phyloP scores from a whole-genome alignment of 352 stramenopile species.

The Phytophthora pseudosyringae region DNA sequence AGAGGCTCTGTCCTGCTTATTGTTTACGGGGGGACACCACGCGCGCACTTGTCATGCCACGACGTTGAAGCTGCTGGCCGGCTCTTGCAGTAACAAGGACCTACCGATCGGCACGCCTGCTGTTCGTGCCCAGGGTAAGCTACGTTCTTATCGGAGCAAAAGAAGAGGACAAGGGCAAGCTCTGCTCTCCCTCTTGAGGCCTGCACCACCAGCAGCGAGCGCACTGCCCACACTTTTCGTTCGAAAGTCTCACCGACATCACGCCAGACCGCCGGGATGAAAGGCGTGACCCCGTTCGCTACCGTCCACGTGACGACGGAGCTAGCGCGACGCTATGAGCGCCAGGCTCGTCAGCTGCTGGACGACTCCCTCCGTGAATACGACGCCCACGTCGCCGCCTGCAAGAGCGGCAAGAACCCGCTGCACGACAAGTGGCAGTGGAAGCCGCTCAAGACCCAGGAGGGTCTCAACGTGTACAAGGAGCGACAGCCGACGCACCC shows the following conservation, averaged over 20 bases:
- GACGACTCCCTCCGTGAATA: slow-evolving; percentile 32
- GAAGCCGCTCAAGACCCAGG: slow-evolving; percentile 36
- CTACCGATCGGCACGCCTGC: not conserved
- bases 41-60: too few species aligned
- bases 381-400: slow-evolving; percentile 16
- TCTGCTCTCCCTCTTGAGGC: slow-evolving; percentile 8
- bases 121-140: slow-evolving; percentile 9
- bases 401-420: slow-evolving; percentile 22
- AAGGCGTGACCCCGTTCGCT: slow-evolving; percentile 29
- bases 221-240: slow-evolving; percentile 20
- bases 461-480: slow-evolving; percentile 41
- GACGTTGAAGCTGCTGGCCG: too few species aligned
- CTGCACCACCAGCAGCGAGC: not conserved
- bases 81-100: not conserved
- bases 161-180: not conserved
- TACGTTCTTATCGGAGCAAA: slow-evolving; percentile 19
- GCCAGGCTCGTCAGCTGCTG: slow-evolving; percentile 32
- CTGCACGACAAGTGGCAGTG: slow-evolving; percentile 43
- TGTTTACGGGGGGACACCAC: too few species aligned
- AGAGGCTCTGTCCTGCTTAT: too few species aligned
- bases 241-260: slow-evolving; percentile 8
- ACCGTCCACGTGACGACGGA: slow-evolving; percentile 26
- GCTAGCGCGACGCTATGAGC: slow-evolving; percentile 22
- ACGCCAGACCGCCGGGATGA: slow-evolving; percentile 17
- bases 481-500: slow-evolving; percentile 37